Conservation (phyloP, 805 yeast species). For the Cyberlindnera japonica region DNA sequence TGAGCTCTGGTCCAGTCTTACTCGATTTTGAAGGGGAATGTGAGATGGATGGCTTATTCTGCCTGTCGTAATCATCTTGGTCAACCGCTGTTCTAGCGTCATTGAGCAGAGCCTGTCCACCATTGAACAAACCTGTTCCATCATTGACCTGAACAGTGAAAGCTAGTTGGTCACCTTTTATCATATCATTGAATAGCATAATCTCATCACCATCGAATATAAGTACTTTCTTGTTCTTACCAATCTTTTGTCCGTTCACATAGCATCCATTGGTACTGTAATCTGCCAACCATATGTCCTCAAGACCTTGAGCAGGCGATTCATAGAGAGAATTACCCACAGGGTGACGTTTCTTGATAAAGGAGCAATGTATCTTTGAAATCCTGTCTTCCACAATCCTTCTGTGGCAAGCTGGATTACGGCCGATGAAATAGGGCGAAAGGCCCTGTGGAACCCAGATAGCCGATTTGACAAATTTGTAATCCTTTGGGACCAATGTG, state of each 20-base stretch:
- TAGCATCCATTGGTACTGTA: constrained; percentile 76
- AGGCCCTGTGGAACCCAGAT: constrained; percentile 64
- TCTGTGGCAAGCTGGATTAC: constrained; percentile 60
- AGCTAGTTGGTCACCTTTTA: constrained; percentile 47
- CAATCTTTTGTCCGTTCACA: constrained; percentile 56
- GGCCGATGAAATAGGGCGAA: constrained; percentile 68
- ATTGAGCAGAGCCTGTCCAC: constrained; percentile 34
- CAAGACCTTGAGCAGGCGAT: constrained; percentile 69
- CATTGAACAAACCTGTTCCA: constrained; percentile 59
- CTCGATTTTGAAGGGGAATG: constrained; percentile 1
- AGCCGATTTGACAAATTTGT: constrained; percentile 43
- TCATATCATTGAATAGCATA: constrained; percentile 60
- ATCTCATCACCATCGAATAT: constrained; percentile 64
- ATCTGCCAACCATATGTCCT: constrained; percentile 78
- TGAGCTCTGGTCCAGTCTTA: not conserved
- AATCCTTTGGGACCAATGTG: constrained; percentile 48
- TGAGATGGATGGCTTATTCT: constrained; percentile 2
- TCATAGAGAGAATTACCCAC: constrained; percentile 54
- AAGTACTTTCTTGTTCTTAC: constrained; percentile 58
- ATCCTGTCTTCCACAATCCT: constrained; percentile 68
- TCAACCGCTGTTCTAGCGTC: constrained; percentile 2
- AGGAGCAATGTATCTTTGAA: constrained; percentile 79
- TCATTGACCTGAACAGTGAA: constrained; percentile 54
- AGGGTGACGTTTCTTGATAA: constrained; percentile 61
- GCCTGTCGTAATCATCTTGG: constrained; percentile 20